Evolutionary conservation across 176 grass and related monocot genomes (phyloP), one percentile per base, ranked within the genome.

Genomic region (Raddia distichophylla): DNA sequence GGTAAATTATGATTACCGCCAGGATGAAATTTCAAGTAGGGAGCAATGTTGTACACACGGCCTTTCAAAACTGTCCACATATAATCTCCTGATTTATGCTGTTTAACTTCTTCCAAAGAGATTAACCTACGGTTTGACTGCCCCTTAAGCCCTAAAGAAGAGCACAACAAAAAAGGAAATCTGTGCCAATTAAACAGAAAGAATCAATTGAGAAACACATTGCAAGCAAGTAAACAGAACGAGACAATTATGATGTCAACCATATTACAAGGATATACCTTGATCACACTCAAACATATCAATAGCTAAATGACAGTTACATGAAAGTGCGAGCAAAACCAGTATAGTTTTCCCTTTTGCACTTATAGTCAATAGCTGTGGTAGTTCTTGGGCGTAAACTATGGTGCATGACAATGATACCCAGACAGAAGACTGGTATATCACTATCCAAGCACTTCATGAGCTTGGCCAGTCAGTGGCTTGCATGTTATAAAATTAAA

Each of bases 21-120:
- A 51, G 92, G 92, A 86, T 95, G 95, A 83, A 95, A 98, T 88
- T 98, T 98, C 88, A 98, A 89, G 70, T 98, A 98, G 4, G 95
- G 90, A 75, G 84, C 90, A 81, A 98, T 91, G 63, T 98, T 95
- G 58, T 98, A 98, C 22, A 98, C 95, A 22, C 84, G 90, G 16
- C 92, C 95, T 89, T 98, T 98, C 34, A 98, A 67, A 84, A 98
- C 84, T n/a, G 92, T 95, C 95, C 92, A 98, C 48, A 98, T 88
- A 61, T 79, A 83, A 60, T 87, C 92, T 61, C 91, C 92, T 48
- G 88, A 78, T 86, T 90, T 95, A 71, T 98, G 92, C 33, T 95
- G 88, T 71, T 93, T 98, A 81, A 98, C 82, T 90, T 98, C 95
- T 48, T 95, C 90, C 32, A 95, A 69, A 75, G 86, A 86, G 75